Evolutionary conservation across 768 basidiomycete genomes (phyloP).

Genomic region (Lentinula edodes): DNA sequence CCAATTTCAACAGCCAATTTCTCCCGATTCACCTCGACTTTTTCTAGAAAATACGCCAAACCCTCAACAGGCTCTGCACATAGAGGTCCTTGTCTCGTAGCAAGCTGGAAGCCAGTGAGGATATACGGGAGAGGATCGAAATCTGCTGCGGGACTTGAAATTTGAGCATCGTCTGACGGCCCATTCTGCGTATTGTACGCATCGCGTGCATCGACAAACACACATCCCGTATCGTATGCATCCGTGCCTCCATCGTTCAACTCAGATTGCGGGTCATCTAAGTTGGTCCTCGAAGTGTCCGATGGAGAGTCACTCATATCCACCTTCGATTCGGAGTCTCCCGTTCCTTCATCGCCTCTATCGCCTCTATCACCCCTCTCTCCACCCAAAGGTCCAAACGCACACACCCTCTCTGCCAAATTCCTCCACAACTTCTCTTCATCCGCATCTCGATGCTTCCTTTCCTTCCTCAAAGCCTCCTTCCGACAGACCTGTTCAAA

Average conservation of each 20-base stretch:
- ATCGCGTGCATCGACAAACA: conserved; percentile 65
- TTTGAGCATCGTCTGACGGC: conserved; percentile 22
- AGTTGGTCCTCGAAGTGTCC: too few species aligned
- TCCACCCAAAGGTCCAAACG: conserved; percentile 68
- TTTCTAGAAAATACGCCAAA: conserved; percentile 85
- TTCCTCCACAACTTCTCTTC: conserved; percentile 48
- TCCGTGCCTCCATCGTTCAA: background rate
- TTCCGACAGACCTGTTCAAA: background rate
- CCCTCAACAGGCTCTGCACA: conserved; percentile 95
- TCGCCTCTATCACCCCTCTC: background rate
- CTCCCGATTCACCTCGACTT: conserved; percentile 55
- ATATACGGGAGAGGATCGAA: conserved; percentile 52
- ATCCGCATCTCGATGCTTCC: background rate
- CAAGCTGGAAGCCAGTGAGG: conserved; percentile 93
- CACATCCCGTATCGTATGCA: conserved; percentile 32
- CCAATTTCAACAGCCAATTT: conserved; percentile 63
- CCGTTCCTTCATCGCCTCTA: background rate
- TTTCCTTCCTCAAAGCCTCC: background rate
- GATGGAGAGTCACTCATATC: background rate
- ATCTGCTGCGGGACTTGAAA: conserved; percentile 50
- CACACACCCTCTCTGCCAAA: conserved; percentile 71
- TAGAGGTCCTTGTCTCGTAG: conserved; percentile 89
- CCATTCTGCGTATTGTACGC: background rate
- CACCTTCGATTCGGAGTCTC: background rate
- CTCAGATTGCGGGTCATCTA: background rate